Evolutionary conservation across 176 grass and related monocot species (phyloP).

Genomic region (Avena eriantha): DNA sequence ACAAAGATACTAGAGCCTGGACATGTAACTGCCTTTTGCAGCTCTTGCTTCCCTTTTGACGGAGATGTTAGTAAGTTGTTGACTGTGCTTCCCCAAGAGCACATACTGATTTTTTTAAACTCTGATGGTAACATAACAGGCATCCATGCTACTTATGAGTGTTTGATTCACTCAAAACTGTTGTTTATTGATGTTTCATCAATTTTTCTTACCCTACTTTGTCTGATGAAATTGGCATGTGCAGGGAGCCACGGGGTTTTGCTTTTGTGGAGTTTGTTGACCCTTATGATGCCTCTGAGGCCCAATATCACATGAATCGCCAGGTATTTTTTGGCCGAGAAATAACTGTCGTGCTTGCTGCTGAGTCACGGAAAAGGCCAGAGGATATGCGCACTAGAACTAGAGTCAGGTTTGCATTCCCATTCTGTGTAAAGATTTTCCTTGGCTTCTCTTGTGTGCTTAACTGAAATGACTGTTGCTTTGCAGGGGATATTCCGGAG

Average conservation of each 20-base stretch:
- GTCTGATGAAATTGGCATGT: constrained; percentile 32
- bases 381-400: constrained; percentile 86
- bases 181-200: constrained; percentile 38
- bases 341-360: constrained; percentile 96
- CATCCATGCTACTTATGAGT: constrained; percentile 31
- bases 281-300: constrained; percentile 84
- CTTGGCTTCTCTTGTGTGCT: constrained; percentile 21
- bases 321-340: constrained; percentile 88
- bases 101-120: constrained; percentile 45
- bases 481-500: constrained; percentile 68
- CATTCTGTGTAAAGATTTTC: constrained; percentile 24
- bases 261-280: constrained; percentile 96
- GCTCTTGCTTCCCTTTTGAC: constrained; percentile 60
- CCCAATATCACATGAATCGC: constrained; percentile 98
- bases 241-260: constrained; percentile 90
- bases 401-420: constrained; percentile 57
- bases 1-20: constrained; percentile 64
- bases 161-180: constrained; percentile 25
- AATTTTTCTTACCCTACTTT: neutral
- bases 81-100: constrained; percentile 59
- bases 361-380: constrained; percentile 88
- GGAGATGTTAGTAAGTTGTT: constrained; percentile 71
- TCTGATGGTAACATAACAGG: constrained; percentile 50
- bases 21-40: constrained; percentile 64
- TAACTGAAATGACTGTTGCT: constrained; percentile 41